A percentile compares a stretch with the other conserved stretches of the same genome.
Conservation (phyloP, 768 basidiomycete species). For the Russula sp. region DNA sequence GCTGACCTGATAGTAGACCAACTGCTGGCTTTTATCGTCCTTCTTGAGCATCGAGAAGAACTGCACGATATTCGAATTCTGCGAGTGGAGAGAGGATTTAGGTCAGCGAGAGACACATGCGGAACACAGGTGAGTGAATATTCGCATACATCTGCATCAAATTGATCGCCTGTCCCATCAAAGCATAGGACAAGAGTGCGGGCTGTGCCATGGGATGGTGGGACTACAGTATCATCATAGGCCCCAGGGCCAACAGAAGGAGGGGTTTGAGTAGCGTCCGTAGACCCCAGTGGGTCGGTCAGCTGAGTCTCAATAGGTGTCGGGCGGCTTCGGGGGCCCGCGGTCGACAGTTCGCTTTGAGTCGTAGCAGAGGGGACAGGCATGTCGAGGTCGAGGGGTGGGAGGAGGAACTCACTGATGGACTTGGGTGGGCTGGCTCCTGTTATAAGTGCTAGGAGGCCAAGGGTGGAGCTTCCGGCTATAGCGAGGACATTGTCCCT, state of each 20-base stretch:
- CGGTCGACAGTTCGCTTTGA: background rate
- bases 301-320: background rate
- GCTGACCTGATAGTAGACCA: constrained; percentile 69
- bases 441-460: background rate
- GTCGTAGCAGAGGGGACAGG: background rate
- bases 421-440: background rate
- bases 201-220: too few relatives aligned
- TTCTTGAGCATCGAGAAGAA: constrained; percentile 67
- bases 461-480: background rate
- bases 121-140: too few relatives aligned
- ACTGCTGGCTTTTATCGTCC: constrained; percentile 51
- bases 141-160: too few relatives aligned
- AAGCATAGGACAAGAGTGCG: too few relatives aligned
- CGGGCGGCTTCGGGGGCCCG: background rate
- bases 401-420: background rate
- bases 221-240: constrained; percentile 12
- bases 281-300: background rate
- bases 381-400: constrained; percentile 3
- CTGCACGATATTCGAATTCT: constrained; percentile 33
- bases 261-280: too few relatives aligned
- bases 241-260: background rate
- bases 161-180: too few relatives aligned
- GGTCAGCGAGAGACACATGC: too few relatives aligned
- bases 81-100: too few relatives aligned
- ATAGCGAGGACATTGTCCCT: background rate